Evolutionary conservation across 352 stramenopile genomes (phyloP), one percentile per base, ranked within the genome.

Genomic region (Phytophthora europaea): DNA sequence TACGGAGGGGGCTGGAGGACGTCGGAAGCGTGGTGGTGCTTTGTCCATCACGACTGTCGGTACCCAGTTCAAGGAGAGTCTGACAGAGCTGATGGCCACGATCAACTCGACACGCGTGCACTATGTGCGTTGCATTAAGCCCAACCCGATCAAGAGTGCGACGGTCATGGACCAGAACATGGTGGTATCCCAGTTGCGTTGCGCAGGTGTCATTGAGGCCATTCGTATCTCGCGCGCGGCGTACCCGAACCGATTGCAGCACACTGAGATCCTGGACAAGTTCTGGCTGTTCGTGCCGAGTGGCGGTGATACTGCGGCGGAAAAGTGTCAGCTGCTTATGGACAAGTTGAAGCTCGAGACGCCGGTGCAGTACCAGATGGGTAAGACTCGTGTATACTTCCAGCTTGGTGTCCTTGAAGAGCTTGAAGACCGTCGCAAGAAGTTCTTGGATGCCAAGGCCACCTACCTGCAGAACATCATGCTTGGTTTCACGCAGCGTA

Each of bases 61-160:
- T 26, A 96, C 88, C 16, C 90, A 99, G 73, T 99, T 99, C 80
- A 97, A 97, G 60, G 88, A 95, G 54, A 98, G 98, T 78, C 79
- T 99, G 10, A 85, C 76, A 13, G 85, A 97, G 62, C 85, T 99
- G 51, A 98, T 99, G 73, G 92, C 87, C n/a, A 98, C 94, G 40
- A 96, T 99, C 34, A 94, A 98, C 70, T 83, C 84, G 6, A 99
- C 97, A 0, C 92, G 98, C 61, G 97, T 98, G 16, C 98, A 99
- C 75, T 99, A 99, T 73, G 97, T 99, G 55, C 91, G 98, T 43
- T 99, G 98, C 81, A 98, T 99, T 65, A 99, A 99, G 85, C 98
- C 98, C 0, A 99, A 99, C 82, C 91, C 98, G 76, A 92, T 98
- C 36, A 98, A 99, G 75, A 98, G 98, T 72, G 64, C 90, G 8